phyloP scores from a whole-genome alignment of 345 rosid species.

The Clarkia xantiana region DNA sequence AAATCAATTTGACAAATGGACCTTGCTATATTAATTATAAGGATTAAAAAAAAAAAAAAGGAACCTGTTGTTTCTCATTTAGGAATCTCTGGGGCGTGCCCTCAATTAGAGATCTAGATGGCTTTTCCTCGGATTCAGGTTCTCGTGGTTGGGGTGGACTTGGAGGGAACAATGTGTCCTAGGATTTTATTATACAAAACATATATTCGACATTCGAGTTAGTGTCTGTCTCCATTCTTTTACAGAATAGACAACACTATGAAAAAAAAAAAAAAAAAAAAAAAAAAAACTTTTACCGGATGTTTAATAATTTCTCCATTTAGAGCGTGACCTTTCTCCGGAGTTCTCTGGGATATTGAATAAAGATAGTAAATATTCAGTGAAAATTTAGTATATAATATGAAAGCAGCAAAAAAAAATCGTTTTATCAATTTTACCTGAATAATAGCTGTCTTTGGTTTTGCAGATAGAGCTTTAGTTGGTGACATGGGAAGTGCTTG shows the following conservation, averaged over 20 bases:
- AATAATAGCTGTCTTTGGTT: slow-evolving; percentile 48
- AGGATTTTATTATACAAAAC: slow-evolving; percentile 8
- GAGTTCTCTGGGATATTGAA: slow-evolving; percentile 54
- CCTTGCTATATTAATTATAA: no score
- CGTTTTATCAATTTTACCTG: slow-evolving; percentile 31
- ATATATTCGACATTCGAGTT: not conserved
- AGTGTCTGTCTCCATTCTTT: not conserved
- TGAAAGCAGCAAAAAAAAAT: not conserved
- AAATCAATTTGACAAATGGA: no score
- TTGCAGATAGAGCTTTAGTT: slow-evolving; percentile 38
- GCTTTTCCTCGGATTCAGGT: slow-evolving; percentile 68
- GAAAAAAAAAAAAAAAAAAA: slow-evolving; percentile 3
- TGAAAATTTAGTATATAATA: not conserved
- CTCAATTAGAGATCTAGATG: slow-evolving; percentile 50
- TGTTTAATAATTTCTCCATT: slow-evolving; percentile 55
- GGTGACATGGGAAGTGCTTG: slow-evolving; percentile 79
- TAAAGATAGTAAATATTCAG: slow-evolving; percentile 7
- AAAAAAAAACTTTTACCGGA: slow-evolving; percentile 20
- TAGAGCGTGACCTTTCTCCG: slow-evolving; percentile 39
- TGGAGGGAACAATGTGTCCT: slow-evolving; percentile 17
- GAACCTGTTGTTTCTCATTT: slow-evolving; percentile 91
- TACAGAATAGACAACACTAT: slow-evolving; percentile 1
- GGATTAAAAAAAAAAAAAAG: not conserved
- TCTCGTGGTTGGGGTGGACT: slow-evolving; percentile 18
- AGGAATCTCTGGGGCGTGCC: slow-evolving; percentile 61